phyloP scores from a whole-genome alignment of 495 filamentous ascomycete genomes.

The Hamigera avellanea region DNA sequence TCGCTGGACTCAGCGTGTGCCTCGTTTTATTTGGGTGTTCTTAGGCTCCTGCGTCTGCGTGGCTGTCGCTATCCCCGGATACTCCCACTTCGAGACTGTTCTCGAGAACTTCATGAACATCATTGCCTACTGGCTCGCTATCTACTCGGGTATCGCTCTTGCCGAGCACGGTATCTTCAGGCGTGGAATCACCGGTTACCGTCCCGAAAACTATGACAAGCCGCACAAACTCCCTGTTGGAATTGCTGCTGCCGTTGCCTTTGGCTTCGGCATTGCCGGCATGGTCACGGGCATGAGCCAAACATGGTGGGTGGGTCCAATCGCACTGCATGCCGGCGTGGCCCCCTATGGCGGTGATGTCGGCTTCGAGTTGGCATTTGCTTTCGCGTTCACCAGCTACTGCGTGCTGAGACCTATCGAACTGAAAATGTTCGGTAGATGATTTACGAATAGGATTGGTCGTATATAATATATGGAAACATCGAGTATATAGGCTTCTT shows the following conservation, averaged over 20 bases:
- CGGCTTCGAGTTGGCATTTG: constrained; percentile 57
- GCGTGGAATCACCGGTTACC: constrained; percentile 52
- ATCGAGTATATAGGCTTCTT: too few species aligned
- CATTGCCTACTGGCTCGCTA: constrained; percentile 76
- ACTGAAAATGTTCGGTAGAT: constrained; percentile 24
- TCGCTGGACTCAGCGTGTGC: constrained; percentile 51
- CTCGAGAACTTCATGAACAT: constrained; percentile 72
- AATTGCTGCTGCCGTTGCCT: constrained; percentile 56
- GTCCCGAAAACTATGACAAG: constrained; percentile 47
- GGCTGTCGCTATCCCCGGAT: constrained; percentile 68
- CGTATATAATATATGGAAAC: too few species aligned
- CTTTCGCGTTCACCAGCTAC: constrained; percentile 23
- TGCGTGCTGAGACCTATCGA: constrained; percentile 24
- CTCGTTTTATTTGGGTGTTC: constrained; percentile 68
- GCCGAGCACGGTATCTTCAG: constrained; percentile 71
- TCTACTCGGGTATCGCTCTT: constrained; percentile 64
- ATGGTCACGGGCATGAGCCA: constrained; percentile 71
- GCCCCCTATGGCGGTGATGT: constrained; percentile 55
- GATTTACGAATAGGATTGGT: constrained; percentile 2
- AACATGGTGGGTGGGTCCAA: constrained; percentile 61
- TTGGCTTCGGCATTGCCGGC: constrained; percentile 58
- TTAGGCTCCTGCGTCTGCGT: constrained; percentile 57
- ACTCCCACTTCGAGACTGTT: constrained; percentile 57
- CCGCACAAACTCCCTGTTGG: constrained; percentile 53
- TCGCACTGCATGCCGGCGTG: constrained; percentile 50